Base-by-base conservation (phyloP, 768 basidiomycete genomes). In the Hysterangium stoloniferum region DNA sequence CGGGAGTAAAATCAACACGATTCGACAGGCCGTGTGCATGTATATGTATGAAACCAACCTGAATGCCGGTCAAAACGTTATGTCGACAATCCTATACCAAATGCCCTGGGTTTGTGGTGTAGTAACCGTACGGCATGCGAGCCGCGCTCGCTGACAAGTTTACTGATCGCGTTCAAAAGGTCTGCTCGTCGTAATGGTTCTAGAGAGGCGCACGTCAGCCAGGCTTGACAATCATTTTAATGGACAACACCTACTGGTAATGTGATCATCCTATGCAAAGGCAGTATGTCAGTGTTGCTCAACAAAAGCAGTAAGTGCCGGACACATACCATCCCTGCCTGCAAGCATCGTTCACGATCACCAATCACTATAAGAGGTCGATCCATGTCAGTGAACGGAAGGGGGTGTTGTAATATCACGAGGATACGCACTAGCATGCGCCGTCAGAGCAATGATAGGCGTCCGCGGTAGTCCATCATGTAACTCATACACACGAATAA, bases 391-490 rank as follows among this genome's bases (percentile, higher is more conserved):
- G 19, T 13, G 45, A 9, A 58, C 49, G 40, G 7, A 17, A n/a
- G 27, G 15, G 9, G 20, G 32, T 37, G 19, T 4, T 35, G 6
- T 43, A n/a, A 37, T 36, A n/a, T 35, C 9, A 6, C 19, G 22
- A 45, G 9, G 8, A 6, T 27, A 84, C 88, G 61, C 57, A 90
- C 88, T 97, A 44, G 95, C 95, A 67, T 99, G 95, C 2, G 95
- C 95, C 1, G 96, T 98, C 34, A 99, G 72, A 1, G 96, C 96
- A 59, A 98, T 91, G 58, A 99, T 98, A 0, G 96, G 95, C 5
- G 82, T 90, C 2, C 82, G 76, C 13, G 78, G 62, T 27, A 91
- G 70, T 6, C 79, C 74, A 56, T 80, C 80, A 55, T 82, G 75
- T 62, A 75, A 69, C 69, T 98, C 95, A 61, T 82, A 90, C 32